Conservation (phyloP, 768 basidiomycete genomes). For the Mycena vitilis region DNA sequence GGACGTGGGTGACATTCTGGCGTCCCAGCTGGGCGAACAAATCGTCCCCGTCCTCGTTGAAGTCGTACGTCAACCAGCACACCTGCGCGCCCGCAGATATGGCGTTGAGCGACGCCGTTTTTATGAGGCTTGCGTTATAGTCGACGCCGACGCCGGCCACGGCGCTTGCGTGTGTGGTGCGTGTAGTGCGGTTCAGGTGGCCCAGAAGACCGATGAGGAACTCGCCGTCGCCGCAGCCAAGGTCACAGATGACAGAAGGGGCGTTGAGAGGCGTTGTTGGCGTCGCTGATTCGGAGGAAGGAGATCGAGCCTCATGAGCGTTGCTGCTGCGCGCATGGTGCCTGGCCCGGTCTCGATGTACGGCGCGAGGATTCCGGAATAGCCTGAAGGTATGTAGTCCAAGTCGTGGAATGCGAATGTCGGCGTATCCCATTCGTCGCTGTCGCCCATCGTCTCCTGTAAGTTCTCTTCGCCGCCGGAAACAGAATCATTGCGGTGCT, state of each 20-base stretch:
- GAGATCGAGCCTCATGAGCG: slow-evolving; percentile 22
- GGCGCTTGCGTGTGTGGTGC: slow-evolving; percentile 1
- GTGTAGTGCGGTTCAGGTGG: slow-evolving; percentile 12
- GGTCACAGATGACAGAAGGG: slow-evolving; percentile 24
- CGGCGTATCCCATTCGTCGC: slow-evolving; percentile 14
- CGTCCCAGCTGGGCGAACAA: slow-evolving; percentile 16
- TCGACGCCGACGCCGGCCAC: slow-evolving; percentile 26
- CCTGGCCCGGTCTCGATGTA: slow-evolving; percentile 26
- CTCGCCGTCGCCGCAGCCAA: slow-evolving; percentile 28
- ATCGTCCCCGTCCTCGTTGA: slow-evolving; percentile 18
- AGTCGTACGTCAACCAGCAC: slow-evolving; percentile 23
- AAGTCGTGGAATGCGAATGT: slow-evolving; percentile 27
- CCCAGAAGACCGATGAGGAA: slow-evolving; percentile 24
- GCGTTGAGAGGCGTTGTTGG: neutral
- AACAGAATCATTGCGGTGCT: too few species aligned
- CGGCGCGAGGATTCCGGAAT: slow-evolving; percentile 21
- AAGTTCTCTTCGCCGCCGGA: too few species aligned
- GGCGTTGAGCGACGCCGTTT: slow-evolving; percentile 20
- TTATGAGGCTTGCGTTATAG: slow-evolving; percentile 17
- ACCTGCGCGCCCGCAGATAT: slow-evolving; percentile 6
- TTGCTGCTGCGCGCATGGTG: slow-evolving; percentile 28
- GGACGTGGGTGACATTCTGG: slow-evolving; percentile 21
- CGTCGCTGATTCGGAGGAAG: neutral
- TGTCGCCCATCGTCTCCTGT: too few species aligned
- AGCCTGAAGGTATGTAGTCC: slow-evolving; percentile 30